Conservation (phyloP, 2,329 filamentous ascomycete species). For the Neopestalotiopsis clavispora region DNA sequence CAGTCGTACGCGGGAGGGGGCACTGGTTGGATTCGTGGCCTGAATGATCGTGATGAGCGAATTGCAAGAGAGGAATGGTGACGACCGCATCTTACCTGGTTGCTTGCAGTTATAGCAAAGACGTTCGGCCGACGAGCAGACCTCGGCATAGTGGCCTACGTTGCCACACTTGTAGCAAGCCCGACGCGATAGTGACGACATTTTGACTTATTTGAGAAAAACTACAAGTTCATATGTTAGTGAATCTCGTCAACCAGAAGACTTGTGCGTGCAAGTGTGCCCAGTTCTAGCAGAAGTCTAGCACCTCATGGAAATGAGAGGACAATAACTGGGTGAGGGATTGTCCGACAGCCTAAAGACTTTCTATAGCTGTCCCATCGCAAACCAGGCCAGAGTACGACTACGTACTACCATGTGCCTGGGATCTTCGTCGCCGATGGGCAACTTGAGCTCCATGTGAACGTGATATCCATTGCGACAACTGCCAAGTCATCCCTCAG, state of each 20-base stretch:
- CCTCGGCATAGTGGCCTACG: constrained; percentile 82
- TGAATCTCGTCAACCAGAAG: constrained; percentile 39
- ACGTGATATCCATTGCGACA: neutral
- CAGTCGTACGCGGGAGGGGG: constrained; percentile 93
- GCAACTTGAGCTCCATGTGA: neutral
- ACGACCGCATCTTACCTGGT: constrained; percentile 58
- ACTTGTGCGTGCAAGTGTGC: neutral
- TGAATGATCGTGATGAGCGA: constrained; percentile 31
- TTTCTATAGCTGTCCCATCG: neutral
- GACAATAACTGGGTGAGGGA: no score
- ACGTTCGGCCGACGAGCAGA: constrained; percentile 96
- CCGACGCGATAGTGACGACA: constrained; percentile 82
- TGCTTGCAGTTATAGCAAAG: constrained; percentile 99
- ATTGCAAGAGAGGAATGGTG: neutral
- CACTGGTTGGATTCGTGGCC: constrained; percentile 98
- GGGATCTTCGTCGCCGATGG: neutral
- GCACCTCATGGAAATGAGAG: no score
- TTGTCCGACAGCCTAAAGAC: neutral
- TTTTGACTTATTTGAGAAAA: constrained; percentile 44
- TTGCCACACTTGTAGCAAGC: constrained; percentile 86
- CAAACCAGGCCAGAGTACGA: neutral
- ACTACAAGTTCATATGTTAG: constrained; percentile 28
- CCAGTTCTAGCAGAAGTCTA: neutral
- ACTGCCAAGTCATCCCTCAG: neutral
- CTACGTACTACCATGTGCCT: neutral